Percentiles rank a stretch among this genome's conserved stretches.
Conservation (phyloP, 768 basidiomycete species). For the Tricholoma saponaceum region DNA sequence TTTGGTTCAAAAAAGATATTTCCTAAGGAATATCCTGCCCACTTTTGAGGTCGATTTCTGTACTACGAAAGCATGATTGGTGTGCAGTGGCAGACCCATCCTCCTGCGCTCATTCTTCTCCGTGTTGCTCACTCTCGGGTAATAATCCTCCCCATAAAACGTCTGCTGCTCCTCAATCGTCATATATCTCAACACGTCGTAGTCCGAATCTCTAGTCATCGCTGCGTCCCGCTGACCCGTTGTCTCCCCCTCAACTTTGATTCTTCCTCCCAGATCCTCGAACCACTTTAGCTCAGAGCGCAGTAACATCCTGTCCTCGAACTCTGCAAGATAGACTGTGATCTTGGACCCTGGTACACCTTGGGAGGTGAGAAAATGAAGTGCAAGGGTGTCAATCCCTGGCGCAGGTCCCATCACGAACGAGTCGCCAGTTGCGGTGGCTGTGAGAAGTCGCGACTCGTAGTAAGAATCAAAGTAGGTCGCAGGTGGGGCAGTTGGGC, state of each 20-base stretch:
- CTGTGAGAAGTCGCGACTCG: conserved; percentile 9
- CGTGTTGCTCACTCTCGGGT: conserved; percentile 18
- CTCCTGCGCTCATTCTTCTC: conserved; percentile 23
- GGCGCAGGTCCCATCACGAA: conserved; percentile 22
- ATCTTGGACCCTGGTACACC: conserved; percentile 14
- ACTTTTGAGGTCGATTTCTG: no score
- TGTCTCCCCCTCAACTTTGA: conserved; percentile 12
- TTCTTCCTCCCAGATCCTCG: conserved; percentile 13
- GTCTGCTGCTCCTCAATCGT: conserved; percentile 18
- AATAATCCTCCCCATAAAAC: conserved; percentile 18
- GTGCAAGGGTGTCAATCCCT: conserved; percentile 20
- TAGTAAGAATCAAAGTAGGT: conserved; percentile 18
- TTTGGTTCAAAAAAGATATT: no score
- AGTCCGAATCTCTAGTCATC: conserved; percentile 23
- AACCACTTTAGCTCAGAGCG: conserved; percentile 9
- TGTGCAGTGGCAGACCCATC: conserved; percentile 6
- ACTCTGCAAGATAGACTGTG: no score
- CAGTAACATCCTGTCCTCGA: conserved; percentile 10
- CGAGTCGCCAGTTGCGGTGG: conserved; percentile 16
- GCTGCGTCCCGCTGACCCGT: conserved; percentile 19
- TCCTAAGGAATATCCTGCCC: no score
- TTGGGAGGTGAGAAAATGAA: conserved; percentile 16
- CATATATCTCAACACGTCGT: conserved; percentile 22
- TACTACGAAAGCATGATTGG: no score
- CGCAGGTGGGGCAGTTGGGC: conserved; percentile 14